A percentile compares a stretch with the other conserved stretches of the same genome.
phyloP scores from a whole-genome alignment of 768 basidiomycete genomes.

The Panellus pusillus region DNA sequence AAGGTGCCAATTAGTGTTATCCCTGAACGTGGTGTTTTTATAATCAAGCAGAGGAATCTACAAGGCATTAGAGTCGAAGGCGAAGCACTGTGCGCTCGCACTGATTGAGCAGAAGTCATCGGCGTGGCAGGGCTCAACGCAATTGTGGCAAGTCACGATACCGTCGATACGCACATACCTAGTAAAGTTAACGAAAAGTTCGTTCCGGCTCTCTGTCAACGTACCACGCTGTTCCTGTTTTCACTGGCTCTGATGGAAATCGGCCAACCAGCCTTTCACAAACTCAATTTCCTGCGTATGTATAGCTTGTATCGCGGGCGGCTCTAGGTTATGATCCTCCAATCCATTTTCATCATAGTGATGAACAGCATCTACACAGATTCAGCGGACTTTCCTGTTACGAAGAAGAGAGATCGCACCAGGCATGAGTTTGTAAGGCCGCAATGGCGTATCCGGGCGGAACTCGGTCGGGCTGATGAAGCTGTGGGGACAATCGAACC shows the following conservation, averaged over 20 bases:
- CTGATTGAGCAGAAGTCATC: too few relatives aligned
- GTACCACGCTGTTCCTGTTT: too few relatives aligned
- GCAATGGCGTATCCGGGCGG: constrained; percentile 8
- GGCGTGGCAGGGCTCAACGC: too few relatives aligned
- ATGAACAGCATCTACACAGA: constrained; percentile 12
- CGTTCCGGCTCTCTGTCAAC: too few relatives aligned
- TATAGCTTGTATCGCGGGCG: constrained; percentile 15
- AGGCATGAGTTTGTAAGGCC: constrained; percentile 12
- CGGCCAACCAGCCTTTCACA: constrained; percentile 15
- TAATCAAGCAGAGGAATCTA: too few relatives aligned
- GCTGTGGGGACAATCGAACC: constrained; percentile 17
- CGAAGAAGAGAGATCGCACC: constrained; percentile 8
- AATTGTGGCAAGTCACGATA: too few relatives aligned
- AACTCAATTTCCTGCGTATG: constrained; percentile 12
- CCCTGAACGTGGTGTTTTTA: too few relatives aligned
- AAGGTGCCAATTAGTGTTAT: too few relatives aligned
- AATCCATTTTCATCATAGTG: constrained; percentile 18
- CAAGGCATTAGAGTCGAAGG: too few relatives aligned
- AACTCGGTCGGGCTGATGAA: constrained; percentile 12
- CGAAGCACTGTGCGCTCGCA: too few relatives aligned
- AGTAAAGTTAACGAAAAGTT: too few relatives aligned
- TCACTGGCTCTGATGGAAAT: constrained; percentile 7
- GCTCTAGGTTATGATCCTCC: constrained; percentile 13
- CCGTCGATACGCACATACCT: too few relatives aligned
- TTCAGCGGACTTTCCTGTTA: constrained; percentile 7